Conservation (phyloP, 1,139 yeast genomes). For the Sugiyamaella xylanicola region DNA sequence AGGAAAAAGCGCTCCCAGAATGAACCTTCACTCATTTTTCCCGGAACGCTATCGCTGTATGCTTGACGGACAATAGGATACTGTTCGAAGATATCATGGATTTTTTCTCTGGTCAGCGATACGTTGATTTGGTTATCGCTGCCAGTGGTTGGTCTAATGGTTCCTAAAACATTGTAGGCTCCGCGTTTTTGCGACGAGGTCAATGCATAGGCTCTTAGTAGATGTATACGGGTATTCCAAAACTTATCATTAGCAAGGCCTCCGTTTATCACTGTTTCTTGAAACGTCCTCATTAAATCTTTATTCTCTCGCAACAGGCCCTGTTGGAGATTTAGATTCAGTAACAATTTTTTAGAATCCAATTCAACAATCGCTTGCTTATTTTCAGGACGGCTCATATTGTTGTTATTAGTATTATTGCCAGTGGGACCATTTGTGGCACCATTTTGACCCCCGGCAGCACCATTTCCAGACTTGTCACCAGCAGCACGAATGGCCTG, state of each 20-base stretch:
- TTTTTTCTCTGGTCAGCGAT: conserved; percentile 85
- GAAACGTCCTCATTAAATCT: conserved; percentile 70
- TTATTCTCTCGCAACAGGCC: conserved; percentile 70
- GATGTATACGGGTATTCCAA: conserved; percentile 83
- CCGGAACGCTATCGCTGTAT: conserved; percentile 84
- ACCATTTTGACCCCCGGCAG: neutral
- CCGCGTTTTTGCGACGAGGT: conserved; percentile 85
- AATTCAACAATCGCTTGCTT: conserved; percentile 38
- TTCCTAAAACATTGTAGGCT: conserved; percentile 88
- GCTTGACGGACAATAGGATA: conserved; percentile 93
- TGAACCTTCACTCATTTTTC: conserved; percentile 79
- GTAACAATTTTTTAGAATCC: conserved; percentile 50
- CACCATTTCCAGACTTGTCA: neutral
- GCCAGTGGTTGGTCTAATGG: conserved; percentile 89
- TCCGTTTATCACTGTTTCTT: conserved; percentile 82
- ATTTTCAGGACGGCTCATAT: neutral
- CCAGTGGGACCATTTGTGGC: conserved; percentile 13
- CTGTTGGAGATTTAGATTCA: conserved; percentile 78
- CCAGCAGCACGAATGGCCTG: conserved; percentile 22
- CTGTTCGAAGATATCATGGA: conserved; percentile 86
- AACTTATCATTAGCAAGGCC: conserved; percentile 79
- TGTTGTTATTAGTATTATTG: neutral
- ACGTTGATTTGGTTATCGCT: conserved; percentile 74
- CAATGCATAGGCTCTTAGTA: conserved; percentile 81
- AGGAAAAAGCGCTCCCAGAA: conserved; percentile 98